Evolutionary conservation across 2,329 filamentous ascomycete genomes (phyloP), one percentile per base, ranked within the genome.

Genomic region (Colletotrichum agaves): DNA sequence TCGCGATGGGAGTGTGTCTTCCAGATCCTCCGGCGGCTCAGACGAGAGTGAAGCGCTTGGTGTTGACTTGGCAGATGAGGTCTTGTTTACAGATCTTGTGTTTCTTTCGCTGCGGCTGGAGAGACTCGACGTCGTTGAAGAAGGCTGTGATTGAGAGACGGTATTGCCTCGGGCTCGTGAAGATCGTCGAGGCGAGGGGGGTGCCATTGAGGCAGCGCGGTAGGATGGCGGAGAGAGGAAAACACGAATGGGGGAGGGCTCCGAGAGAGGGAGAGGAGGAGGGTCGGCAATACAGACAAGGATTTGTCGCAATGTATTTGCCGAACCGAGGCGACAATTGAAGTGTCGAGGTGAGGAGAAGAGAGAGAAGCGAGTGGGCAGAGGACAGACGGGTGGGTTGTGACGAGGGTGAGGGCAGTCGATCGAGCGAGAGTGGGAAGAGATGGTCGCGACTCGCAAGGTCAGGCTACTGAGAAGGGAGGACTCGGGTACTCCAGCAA

Each of bases 151-250:
- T 81, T 89, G 88, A 75, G 90, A 87, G 83, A 94, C 92, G 74
- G 88, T 90, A 76, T 89, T 89, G 78, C 87, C 88, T 81, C 93
- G 92, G 84, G 93, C 93, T 87, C 95, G 91, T 80, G 94, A 96
- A 76, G 94, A 97, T 79, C 95, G 93, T 82, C 95, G 91, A 78
- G 92, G 93, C 77, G 91, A 87, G 74, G 82, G 82, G 76, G 83
- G 86, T 84, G 87, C 86, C 87, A 88, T 87, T 84, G 82, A 83
- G 69, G 69, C 63, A 71, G 57, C 53, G 62, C 43, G 41, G 21
- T n/a, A 11, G 35, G 33, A 70, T 43, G 67, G 62, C 41, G 33
- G 50, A 37, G 23, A 59, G 55, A 69, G 63, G 56, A 52, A 19
- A 49, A 49, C 44, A 56, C 37, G 52, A 33, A 49, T 44, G 63